These are phyloP conservation scores for Vigna reflexopilosa DNA, from an alignment of 306 rosid species.

Conservation along the genomic window DNA sequence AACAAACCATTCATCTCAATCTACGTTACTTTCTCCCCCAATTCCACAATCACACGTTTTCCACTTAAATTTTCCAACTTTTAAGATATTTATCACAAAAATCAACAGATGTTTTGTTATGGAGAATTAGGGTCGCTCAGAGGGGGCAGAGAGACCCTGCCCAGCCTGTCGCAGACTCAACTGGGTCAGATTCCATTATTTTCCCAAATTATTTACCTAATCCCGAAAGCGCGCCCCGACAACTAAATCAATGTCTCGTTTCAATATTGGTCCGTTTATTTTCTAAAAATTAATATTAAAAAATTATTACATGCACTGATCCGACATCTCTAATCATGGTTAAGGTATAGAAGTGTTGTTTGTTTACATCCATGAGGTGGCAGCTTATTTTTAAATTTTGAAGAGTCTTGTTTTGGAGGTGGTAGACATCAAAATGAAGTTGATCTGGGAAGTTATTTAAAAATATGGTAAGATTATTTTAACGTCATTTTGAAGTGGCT, in stretches of 20 bases:
- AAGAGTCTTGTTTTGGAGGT: no score
- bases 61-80: no score
- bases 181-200: constrained; percentile 57
- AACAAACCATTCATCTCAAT: constrained; percentile 20
- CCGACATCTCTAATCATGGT: constrained; percentile 45
- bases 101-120: constrained; percentile 18
- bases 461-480: neutral
- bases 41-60: no score
- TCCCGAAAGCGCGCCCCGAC: constrained; percentile 61
- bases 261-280: constrained; percentile 48
- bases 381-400: neutral
- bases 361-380: constrained; percentile 28
- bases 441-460: constrained; percentile 34
- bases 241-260: constrained; percentile 61
- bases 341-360: constrained; percentile 35
- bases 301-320: constrained; percentile 36
- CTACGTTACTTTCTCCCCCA: no score
- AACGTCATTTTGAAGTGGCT: neutral
- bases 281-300: neutral
- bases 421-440: constrained; percentile 14
- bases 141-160: constrained; percentile 51
- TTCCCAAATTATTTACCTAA: constrained; percentile 55
- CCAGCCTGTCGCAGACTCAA: constrained; percentile 67
- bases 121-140: constrained; percentile 44
- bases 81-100: no score